Conservation (phyloP, 225 moss, liverwort and hornwort genomes). For the Thuidium tamariscinum region DNA sequence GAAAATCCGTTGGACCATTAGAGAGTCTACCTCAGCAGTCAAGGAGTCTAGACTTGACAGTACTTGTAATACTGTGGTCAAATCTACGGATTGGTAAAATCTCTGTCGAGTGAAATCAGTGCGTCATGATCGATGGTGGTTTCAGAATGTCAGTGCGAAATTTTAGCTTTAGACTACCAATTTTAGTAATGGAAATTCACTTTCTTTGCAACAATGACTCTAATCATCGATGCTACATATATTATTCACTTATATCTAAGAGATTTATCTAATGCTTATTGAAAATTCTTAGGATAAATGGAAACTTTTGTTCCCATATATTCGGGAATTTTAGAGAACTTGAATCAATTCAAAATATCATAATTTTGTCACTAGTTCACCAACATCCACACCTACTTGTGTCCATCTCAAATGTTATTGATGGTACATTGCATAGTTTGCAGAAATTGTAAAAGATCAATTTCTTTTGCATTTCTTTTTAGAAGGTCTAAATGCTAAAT, state of each 20-base stretch:
- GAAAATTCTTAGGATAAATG: not conserved
- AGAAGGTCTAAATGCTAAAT: not conserved
- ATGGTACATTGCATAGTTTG: not conserved
- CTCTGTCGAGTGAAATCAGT: not conserved
- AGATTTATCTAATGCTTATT: not conserved
- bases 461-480: not conserved
- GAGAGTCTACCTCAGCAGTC: not conserved
- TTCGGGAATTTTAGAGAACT: not conserved
- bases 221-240: not conserved
- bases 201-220: not conserved
- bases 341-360: not conserved
- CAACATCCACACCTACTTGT: not conserved
- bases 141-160: not conserved
- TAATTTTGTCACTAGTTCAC: not conserved
- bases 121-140: not conserved
- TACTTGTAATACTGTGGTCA: not conserved
- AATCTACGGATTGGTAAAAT: not conserved
- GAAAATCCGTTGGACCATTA: not conserved
- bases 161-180: not conserved
- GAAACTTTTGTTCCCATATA: not conserved
- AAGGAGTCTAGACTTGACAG: not conserved
- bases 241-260: not conserved
- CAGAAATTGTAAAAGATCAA: not conserved
- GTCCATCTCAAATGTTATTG: not conserved
- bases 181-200: not conserved